Conservation (phyloP, 164 flowering plant genomes). For the Magnolia changhungtana region DNA sequence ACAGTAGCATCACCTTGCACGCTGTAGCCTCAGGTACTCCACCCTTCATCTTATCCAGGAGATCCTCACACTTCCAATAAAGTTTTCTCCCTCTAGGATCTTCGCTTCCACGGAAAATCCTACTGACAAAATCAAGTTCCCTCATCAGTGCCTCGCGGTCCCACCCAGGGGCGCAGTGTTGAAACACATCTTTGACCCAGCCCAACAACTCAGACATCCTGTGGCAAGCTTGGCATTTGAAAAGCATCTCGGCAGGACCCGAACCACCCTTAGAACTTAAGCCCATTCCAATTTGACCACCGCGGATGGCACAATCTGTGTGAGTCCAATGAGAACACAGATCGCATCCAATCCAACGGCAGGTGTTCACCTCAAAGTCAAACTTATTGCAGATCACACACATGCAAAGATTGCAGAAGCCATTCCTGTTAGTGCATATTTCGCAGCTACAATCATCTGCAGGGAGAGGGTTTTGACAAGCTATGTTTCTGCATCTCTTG, state of each 20-base stretch:
- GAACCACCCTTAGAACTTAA: slow-evolving; percentile 58
- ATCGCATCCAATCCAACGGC: slow-evolving; percentile 98
- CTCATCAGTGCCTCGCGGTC: slow-evolving; percentile 71
- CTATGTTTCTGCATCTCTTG: slow-evolving; percentile 92
- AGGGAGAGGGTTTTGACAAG: slow-evolving; percentile 83
- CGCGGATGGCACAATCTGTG: slow-evolving; percentile 92
- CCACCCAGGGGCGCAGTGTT: slow-evolving; percentile 96
- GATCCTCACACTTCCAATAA: slow-evolving; percentile 90
- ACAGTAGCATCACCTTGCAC: slow-evolving; percentile 60
- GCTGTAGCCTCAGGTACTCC: slow-evolving; percentile 69
- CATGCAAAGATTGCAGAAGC: slow-evolving; percentile 98
- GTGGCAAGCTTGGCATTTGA: slow-evolving; percentile 86
- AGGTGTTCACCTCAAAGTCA: slow-evolving; percentile 96
- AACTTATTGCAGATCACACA: slow-evolving; percentile 93
- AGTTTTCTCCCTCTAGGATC: slow-evolving; percentile 83
- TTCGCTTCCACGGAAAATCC: slow-evolving; percentile 89
- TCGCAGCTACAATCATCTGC: slow-evolving; percentile 94
- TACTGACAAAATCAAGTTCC: slow-evolving; percentile 84
- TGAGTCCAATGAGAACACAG: slow-evolving; percentile 97
- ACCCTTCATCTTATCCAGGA: slow-evolving; percentile 70
- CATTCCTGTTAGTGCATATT: slow-evolving; percentile 71
- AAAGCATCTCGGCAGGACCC: slow-evolving; percentile 77
- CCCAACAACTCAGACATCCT: slow-evolving; percentile 89
- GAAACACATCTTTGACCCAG: slow-evolving; percentile 98
- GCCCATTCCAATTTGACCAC: slow-evolving; percentile 80